Evolutionary conservation across 768 basidiomycete species (phyloP).

Genomic region (Cubamyces sp.): DNA sequence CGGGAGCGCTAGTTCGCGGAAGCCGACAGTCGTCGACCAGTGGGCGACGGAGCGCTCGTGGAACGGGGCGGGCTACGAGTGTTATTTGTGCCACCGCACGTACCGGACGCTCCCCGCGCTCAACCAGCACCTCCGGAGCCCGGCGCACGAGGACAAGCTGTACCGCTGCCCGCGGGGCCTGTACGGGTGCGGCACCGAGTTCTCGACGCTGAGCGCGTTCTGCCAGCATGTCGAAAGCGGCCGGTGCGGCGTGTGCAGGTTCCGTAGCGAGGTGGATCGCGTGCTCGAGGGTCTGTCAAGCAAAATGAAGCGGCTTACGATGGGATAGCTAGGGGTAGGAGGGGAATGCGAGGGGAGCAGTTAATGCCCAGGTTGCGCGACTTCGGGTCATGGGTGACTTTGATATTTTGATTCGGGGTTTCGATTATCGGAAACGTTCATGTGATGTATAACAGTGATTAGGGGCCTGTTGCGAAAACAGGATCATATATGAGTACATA

Average conservation of each 20-base stretch:
- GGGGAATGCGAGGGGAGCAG: no score
- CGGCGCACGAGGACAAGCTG: conserved; percentile 54
- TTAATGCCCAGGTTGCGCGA: no score
- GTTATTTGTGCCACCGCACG: conserved; percentile 58
- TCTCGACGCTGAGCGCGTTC: conserved; percentile 58
- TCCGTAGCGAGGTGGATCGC: conserved; percentile 42
- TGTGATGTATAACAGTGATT: no score
- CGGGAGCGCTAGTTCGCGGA: neutral
- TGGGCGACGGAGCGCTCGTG: conserved; percentile 45
- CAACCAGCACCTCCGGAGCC: conserved; percentile 68
- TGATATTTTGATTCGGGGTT: no score
- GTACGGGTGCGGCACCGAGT: conserved; percentile 45
- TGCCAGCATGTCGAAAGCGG: conserved; percentile 71
- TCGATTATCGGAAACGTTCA: no score
- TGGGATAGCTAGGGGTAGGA: neutral
- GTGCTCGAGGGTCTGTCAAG: conserved; percentile 38
- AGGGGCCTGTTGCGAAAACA: no score
- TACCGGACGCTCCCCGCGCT: conserved; percentile 48
- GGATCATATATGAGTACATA: no score
- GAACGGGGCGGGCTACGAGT: conserved; percentile 57
- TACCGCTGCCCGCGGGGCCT: conserved; percentile 55
- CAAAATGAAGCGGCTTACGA: neutral
- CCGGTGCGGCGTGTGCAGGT: conserved; percentile 56
- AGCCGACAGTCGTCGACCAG: conserved; percentile 34
- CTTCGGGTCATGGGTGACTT: no score